phyloP scores from a whole-genome alignment of 139 green algal species.

The Picochlorum sp. region DNA sequence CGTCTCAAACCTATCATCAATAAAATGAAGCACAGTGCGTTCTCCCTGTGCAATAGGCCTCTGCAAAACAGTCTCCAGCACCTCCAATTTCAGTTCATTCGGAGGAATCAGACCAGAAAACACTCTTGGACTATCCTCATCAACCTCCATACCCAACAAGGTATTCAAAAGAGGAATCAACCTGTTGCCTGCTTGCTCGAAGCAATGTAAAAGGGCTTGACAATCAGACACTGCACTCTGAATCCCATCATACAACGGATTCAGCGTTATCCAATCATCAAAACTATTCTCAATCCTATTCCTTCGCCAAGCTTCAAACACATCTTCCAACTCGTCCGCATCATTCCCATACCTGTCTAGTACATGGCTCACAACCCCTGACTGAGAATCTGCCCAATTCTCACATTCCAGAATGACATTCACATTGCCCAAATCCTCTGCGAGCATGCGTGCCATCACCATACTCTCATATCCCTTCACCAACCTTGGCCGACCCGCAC shows the following conservation, averaged over 20 bases:
- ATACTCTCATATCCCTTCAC: conserved; percentile 52
- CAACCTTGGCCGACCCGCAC: conserved; percentile 41
- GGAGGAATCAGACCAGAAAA: conserved; percentile 53
- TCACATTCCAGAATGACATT: conserved; percentile 15
- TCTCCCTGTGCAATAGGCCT: conserved; percentile 24
- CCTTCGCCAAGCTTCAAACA: conserved; percentile 33
- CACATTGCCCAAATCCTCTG: conserved; percentile 26
- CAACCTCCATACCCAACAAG: conserved; percentile 31
- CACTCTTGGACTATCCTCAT: conserved; percentile 36
- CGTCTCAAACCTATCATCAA: conserved; percentile 68
- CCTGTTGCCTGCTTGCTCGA: conserved; percentile 10
- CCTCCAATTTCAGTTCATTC: conserved; percentile 49
- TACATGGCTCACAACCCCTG: conserved; percentile 24
- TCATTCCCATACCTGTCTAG: conserved; percentile 22
- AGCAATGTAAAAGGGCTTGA: conserved; percentile 9
- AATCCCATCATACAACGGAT: conserved; percentile 35
- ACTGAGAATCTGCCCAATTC: conserved; percentile 27
- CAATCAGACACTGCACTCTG: conserved; percentile 26
- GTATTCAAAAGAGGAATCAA: conserved; percentile 21
- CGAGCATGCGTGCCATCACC: conserved; percentile 52
- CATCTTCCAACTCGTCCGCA: conserved; percentile 16
- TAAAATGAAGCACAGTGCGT: conserved; percentile 50
- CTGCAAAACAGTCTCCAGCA: conserved; percentile 22
- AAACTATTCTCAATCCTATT: conserved; percentile 2
- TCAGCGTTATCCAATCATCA: conserved; percentile 28